These are phyloP conservation scores for Lolium multiflorum DNA, from an alignment of 176 grass and related monocot species.

Conservation along the genomic window DNA sequence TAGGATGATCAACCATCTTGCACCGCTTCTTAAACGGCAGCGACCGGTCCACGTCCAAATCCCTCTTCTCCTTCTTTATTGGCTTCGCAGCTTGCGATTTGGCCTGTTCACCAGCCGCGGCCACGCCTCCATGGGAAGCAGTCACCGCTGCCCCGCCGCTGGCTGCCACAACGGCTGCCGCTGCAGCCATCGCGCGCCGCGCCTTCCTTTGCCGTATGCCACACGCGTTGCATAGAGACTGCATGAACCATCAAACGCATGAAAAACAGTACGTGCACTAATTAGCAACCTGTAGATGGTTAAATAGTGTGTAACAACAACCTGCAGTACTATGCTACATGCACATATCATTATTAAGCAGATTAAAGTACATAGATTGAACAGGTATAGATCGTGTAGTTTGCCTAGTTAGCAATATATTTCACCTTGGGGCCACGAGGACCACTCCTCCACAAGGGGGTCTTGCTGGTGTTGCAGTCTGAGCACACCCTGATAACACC, in stretches of 20 bases:
- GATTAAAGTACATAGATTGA: conserved; percentile 15
- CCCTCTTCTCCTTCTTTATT: conserved; percentile 68
- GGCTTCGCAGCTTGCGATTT: conserved; percentile 33
- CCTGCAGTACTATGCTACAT: not conserved
- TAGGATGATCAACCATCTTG: conserved; percentile 64
- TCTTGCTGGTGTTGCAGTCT: conserved; percentile 95
- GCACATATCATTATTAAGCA: not conserved
- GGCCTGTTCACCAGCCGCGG: not conserved
- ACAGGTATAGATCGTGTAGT: conserved; percentile 13
- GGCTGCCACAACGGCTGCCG: not conserved
- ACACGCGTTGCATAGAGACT: conserved; percentile 99
- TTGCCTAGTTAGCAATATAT: conserved; percentile 25
- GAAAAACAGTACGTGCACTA: not conserved
- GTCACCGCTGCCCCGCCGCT: conserved; percentile 15
- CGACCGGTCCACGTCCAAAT: conserved; percentile 54
- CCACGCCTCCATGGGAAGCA: conserved; percentile 28
- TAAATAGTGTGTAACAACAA: not conserved
- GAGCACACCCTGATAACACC: conserved; percentile 87
- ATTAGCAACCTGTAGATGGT: not conserved
- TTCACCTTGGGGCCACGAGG: conserved; percentile 92
- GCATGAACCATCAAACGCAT: conserved; percentile 57
- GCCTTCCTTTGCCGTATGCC: conserved; percentile 99
- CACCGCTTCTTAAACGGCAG: conserved; percentile 97
- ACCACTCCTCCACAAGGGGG: conserved; percentile 95
- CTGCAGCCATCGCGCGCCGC: conserved; percentile 69